These are phyloP conservation scores for Senna siamea DNA, from an alignment of 306 rosid species.

Conservation along the genomic window DNA sequence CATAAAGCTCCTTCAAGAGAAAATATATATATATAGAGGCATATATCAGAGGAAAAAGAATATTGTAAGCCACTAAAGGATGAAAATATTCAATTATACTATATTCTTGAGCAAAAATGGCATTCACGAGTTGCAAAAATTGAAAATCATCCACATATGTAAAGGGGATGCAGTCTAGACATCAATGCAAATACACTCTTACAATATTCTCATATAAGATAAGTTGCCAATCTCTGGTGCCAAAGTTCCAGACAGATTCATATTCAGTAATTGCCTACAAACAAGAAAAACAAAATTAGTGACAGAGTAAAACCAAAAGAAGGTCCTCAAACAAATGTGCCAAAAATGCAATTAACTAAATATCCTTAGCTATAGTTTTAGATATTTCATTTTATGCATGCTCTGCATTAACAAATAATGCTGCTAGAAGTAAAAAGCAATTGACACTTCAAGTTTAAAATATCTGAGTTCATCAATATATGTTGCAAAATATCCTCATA, in stretches of 20 bases:
- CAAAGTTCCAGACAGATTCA: slow-evolving; percentile 72
- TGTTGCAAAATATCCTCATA: slow-evolving; percentile 10
- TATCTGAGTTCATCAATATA: slow-evolving; percentile 13
- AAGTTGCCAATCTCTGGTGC: slow-evolving; percentile 78
- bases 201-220: slow-evolving; percentile 65
- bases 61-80: slow-evolving; percentile 23
- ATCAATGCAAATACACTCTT: slow-evolving; percentile 42
- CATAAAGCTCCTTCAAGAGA: slow-evolving; percentile 78
- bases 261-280: slow-evolving; percentile 70
- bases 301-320: slow-evolving; percentile 6
- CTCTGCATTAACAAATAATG: slow-evolving; percentile 17
- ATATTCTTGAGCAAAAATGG: slow-evolving; percentile 26
- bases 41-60: slow-evolving; percentile 37
- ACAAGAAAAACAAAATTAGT: slow-evolving; percentile 25
- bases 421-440: slow-evolving; percentile 15
- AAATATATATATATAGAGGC: slow-evolving; percentile 26
- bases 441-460: slow-evolving; percentile 5
- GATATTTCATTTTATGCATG: slow-evolving; percentile 23
- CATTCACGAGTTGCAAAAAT: slow-evolving; percentile 12
- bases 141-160: not conserved
- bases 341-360: not conserved
- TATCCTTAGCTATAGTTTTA: slow-evolving; percentile 23
- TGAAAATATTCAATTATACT: slow-evolving; percentile 26
- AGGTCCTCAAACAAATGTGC: not conserved
- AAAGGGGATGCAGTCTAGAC: slow-evolving; percentile 4